Conservation (phyloP, 495 filamentous ascomycete genomes). For the Hamigera avellanea region DNA sequence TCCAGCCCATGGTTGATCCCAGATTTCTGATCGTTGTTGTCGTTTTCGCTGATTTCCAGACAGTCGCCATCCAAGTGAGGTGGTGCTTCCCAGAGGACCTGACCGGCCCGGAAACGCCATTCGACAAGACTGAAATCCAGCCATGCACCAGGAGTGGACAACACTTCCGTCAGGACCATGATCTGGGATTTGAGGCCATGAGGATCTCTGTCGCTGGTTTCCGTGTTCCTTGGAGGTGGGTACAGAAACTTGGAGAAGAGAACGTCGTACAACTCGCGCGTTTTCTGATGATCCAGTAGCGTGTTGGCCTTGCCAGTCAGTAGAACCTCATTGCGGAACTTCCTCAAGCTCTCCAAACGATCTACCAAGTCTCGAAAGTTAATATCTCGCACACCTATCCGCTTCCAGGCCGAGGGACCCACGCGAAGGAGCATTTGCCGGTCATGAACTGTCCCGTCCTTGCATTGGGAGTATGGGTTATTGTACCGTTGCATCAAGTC, state of each 20-base stretch:
- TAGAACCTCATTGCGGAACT: slow-evolving; percentile 26
- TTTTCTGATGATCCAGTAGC: slow-evolving; percentile 30
- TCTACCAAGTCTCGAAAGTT: slow-evolving; percentile 23
- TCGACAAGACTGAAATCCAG: slow-evolving; percentile 68
- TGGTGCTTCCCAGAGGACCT: slow-evolving; percentile 61
- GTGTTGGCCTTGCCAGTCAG: slow-evolving; percentile 19
- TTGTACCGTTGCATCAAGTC: slow-evolving; percentile 26
- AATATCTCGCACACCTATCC: slow-evolving; percentile 31
- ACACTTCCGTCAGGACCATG: slow-evolving; percentile 31
- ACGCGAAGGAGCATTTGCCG: slow-evolving; percentile 22
- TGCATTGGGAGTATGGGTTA: slow-evolving; percentile 22
- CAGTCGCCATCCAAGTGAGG: slow-evolving; percentile 41
- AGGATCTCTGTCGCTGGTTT: slow-evolving; percentile 13
- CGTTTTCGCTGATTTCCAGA: slow-evolving; percentile 27
- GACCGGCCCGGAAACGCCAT: slow-evolving; percentile 71
- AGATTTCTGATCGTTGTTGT: slow-evolving; percentile 21
- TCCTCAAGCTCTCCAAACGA: slow-evolving; percentile 29
- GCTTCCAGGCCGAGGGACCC: slow-evolving; percentile 27
- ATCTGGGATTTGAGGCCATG: slow-evolving; percentile 40
- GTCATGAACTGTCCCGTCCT: slow-evolving; percentile 22
- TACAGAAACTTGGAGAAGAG: slow-evolving; percentile 36
- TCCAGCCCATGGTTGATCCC: slow-evolving; percentile 33
- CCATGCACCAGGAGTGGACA: slow-evolving; percentile 47
- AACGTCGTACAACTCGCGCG: slow-evolving; percentile 30
- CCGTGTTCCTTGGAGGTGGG: slow-evolving; percentile 18